Conservation (phyloP, 352 stramenopile genomes). For the Phytopythium boreale region DNA sequence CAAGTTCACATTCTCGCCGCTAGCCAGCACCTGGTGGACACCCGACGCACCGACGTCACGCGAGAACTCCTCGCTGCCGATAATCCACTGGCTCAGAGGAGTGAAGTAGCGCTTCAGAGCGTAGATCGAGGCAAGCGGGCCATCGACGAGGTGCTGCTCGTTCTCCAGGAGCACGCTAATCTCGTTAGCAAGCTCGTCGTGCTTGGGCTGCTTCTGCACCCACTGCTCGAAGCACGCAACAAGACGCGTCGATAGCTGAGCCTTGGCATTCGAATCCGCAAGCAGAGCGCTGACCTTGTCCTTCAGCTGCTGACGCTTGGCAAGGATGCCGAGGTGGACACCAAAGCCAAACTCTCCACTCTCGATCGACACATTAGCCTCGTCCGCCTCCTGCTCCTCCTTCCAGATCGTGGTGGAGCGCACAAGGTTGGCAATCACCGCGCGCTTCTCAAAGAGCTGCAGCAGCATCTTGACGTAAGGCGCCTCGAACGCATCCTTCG, state of each 20-base stretch:
- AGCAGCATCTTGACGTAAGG: constrained; percentile 81
- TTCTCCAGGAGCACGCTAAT: constrained; percentile 64
- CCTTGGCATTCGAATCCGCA: constrained; percentile 16
- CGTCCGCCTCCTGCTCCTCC: constrained; percentile 30
- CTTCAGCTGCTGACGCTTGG: constrained; percentile 67
- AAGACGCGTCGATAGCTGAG: constrained; percentile 41
- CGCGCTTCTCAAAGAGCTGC: constrained; percentile 69
- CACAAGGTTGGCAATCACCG: constrained; percentile 71
- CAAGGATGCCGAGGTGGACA: constrained; percentile 61
- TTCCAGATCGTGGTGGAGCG: constrained; percentile 69
- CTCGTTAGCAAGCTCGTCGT: constrained; percentile 59
- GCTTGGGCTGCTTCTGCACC: constrained; percentile 45
- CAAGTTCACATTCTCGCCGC: constrained; percentile 75
- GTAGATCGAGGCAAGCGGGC: constrained; percentile 45
- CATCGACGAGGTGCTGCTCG: constrained; percentile 41
- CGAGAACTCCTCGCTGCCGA: constrained; percentile 75
- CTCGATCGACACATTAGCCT: constrained; percentile 40
- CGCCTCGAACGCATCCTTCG: constrained; percentile 58
- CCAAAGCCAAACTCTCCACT: constrained; percentile 76
- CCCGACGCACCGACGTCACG: constrained; percentile 65
- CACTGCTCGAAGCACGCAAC: constrained; percentile 45
- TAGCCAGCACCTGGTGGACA: constrained; percentile 70
- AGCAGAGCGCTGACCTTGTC: constrained; percentile 56
- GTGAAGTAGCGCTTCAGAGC: constrained; percentile 55
- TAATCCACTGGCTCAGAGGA: constrained; percentile 78